Conservation (phyloP, 495 filamentous ascomycete species). For the Aspergillus sclerotioniger region DNA sequence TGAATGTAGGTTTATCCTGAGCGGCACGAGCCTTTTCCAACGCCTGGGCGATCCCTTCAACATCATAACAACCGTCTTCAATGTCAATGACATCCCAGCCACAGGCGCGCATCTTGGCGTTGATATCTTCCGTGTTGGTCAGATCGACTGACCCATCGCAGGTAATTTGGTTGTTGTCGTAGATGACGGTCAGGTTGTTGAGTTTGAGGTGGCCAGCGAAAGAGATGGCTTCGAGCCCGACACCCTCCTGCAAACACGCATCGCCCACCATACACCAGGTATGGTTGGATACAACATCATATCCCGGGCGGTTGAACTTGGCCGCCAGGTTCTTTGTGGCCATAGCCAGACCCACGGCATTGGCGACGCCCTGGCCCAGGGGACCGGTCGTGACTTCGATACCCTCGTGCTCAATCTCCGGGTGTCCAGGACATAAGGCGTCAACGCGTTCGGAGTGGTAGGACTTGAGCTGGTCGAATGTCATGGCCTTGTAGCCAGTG, state of each 20-base stretch:
- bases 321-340: constrained; percentile 56
- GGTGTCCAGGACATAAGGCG: constrained; percentile 56
- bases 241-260: constrained; percentile 59
- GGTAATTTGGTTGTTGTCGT: constrained; percentile 58
- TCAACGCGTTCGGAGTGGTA: constrained; percentile 55
- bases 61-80: constrained; percentile 51
- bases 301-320: constrained; percentile 51
- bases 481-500: constrained; percentile 57
- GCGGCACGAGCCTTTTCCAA: constrained; percentile 41
- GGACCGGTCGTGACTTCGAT: constrained; percentile 64
- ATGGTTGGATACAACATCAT: constrained; percentile 46
- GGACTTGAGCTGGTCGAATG: constrained; percentile 57
- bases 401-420: constrained; percentile 59
- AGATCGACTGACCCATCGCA: constrained; percentile 58
- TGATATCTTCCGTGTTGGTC: constrained; percentile 57
- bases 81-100: constrained; percentile 60
- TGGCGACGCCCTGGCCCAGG: constrained; percentile 58
- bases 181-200: constrained; percentile 55
- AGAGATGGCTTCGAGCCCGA: constrained; percentile 56
- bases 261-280: constrained; percentile 60
- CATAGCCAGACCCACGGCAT: constrained; percentile 60
- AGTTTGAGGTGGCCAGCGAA: constrained; percentile 55
- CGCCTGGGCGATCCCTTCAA: constrained; percentile 50
- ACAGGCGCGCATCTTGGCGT: constrained; percentile 56
- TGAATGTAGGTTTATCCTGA: constrained; percentile 54